Conservation (phyloP, 495 filamentous ascomycete species). For the Penicillium angulare region DNA sequence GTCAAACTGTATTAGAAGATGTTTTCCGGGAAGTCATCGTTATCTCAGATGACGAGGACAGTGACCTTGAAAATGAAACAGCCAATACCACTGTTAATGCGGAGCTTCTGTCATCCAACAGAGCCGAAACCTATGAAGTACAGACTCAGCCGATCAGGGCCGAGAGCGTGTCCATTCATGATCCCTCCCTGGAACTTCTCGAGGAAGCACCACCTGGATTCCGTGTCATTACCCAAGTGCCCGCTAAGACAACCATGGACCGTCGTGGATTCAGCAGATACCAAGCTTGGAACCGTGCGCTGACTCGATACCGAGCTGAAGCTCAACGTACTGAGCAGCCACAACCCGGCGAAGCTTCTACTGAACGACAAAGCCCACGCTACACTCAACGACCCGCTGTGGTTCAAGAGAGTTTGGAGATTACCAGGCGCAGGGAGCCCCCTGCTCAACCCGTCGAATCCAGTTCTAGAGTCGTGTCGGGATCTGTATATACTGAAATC, state of each 20-base stretch:
- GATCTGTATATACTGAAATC: conserved; percentile 13
- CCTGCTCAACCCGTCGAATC: conserved; percentile 7
- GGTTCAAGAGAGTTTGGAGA: conserved; percentile 14
- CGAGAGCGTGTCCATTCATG: conserved; percentile 12
- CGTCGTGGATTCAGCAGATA: conserved; percentile 51
- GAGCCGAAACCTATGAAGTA: conserved; percentile 32
- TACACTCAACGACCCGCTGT: conserved; percentile 20
- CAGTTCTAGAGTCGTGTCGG: conserved; percentile 16
- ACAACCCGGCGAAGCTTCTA: conserved; percentile 1
- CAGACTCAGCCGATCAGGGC: conserved; percentile 30
- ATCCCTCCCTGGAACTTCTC: conserved; percentile 26
- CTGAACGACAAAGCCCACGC: conserved; percentile 20
- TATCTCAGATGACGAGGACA: conserved; percentile 77
- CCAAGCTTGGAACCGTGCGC: conserved; percentile 47
- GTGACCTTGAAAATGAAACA: conserved; percentile 50
- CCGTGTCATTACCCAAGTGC: conserved; percentile 27
- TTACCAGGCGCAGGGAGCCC: conserved; percentile 13
- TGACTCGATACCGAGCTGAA: conserved; percentile 37
- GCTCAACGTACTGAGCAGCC: conserved; percentile 17
- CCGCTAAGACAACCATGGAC: conserved; percentile 33
- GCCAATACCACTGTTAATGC: conserved; percentile 23
- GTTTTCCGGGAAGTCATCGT: conserved; percentile 79
- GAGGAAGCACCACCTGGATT: conserved; percentile 41
- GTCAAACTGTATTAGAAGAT: conserved; percentile 72
- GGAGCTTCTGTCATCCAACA: conserved; percentile 40